Evolutionary conservation across 2,329 filamentous ascomycete genomes (phyloP).

Genomic region (Amphichorda felina): DNA sequence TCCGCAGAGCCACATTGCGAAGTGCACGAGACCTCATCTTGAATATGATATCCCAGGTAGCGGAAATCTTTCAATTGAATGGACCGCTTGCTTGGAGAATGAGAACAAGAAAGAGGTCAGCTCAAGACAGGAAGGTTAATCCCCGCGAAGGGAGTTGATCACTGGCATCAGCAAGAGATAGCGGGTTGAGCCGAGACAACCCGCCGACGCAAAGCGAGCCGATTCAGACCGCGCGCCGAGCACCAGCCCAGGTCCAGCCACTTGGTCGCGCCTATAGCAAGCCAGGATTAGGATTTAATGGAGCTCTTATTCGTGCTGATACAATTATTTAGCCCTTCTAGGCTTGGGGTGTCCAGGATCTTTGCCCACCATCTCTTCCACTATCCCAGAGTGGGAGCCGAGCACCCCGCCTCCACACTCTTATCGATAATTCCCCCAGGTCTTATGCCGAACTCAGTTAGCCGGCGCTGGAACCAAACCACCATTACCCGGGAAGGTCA

Average conservation of each 20-base stretch:
- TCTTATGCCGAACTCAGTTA: conserved; percentile 1
- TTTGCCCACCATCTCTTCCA: no score
- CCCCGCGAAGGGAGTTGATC: neutral
- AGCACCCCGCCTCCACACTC: neutral
- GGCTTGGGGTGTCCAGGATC: no score
- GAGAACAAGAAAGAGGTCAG: neutral
- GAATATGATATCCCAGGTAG: neutral
- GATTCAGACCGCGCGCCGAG: conserved; percentile 1
- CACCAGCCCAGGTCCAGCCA: neutral
- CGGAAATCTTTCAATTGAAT: neutral
- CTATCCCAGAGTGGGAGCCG: no score
- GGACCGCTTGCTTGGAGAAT: neutral
- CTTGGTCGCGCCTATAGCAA: neutral
- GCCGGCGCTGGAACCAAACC: no score
- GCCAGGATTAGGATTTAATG: no score
- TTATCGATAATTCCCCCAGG: conserved; percentile 1
- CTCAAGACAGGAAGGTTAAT: neutral
- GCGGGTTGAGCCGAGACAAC: conserved; percentile 3
- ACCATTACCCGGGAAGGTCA: no score
- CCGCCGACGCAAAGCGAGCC: conserved; percentile 3
- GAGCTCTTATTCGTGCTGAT: no score
- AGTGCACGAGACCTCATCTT: conserved; percentile 22
- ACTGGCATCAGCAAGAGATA: neutral
- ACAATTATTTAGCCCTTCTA: no score
- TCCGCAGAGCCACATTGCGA: conserved; percentile 14